A percentile compares a stretch with the other conserved stretches of the same genome.
Conservation (phyloP, 345 rosid genomes). For the Lepidium africanum region DNA sequence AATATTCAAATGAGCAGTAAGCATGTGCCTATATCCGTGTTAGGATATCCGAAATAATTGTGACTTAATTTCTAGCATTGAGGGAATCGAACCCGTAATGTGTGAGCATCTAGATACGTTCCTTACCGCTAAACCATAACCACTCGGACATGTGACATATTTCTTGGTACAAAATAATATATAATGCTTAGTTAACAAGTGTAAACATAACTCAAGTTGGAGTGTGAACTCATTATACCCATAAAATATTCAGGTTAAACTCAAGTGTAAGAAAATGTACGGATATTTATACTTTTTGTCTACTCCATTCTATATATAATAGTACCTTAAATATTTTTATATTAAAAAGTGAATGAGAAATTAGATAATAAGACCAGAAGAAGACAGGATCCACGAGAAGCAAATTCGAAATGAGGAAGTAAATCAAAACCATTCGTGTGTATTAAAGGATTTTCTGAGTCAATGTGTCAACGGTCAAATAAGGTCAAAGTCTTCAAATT, state of each 20-base stretch:
- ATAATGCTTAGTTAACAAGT: background rate
- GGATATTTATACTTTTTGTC: background rate
- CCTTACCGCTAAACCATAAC: no score
- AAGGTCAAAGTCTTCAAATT: conserved; percentile 20
- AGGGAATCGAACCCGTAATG: no score
- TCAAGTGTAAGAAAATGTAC: background rate
- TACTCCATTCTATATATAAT: background rate
- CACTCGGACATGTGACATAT: no score
- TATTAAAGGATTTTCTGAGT: background rate
- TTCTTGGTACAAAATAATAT: no score
- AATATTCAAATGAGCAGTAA: no score
- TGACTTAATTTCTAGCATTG: no score
- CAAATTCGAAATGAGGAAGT: background rate
- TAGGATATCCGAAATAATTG: no score
- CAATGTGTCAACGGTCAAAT: conserved; percentile 26
- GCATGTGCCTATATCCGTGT: no score
- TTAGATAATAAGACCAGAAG: background rate
- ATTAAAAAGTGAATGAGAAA: background rate
- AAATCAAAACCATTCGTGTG: conserved; percentile 25
- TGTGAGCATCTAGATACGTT: no score
- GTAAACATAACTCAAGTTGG: background rate
- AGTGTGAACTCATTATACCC: background rate
- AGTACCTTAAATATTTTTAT: background rate
- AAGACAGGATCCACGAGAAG: background rate
- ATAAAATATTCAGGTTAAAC: background rate